Evolutionary conservation across 2,329 filamentous ascomycete species (phyloP).

Genomic region (Epichloe coenophiala): DNA sequence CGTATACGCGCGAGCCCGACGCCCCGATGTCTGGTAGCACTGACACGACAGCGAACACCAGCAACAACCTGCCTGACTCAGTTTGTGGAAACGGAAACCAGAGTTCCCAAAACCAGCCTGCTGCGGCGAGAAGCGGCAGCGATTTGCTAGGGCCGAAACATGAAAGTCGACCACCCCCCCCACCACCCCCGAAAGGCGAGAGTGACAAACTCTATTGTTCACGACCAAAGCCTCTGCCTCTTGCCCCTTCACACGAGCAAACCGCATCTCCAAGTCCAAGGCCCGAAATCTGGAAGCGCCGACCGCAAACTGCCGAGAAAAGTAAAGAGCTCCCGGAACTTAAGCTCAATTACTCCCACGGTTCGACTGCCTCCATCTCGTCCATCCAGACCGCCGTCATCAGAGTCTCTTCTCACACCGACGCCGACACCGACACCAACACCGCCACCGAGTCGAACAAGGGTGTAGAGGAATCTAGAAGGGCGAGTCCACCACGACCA

Average conservation of each 20-base stretch:
- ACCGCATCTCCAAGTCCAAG: slow-evolving; percentile 17
- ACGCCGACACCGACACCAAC: neutral
- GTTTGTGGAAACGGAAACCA: neutral
- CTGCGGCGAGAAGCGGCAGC: neutral
- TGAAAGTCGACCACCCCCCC: neutral
- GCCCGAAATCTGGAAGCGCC: slow-evolving; percentile 33
- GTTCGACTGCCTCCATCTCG: slow-evolving; percentile 29
- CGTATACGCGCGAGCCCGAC: slow-evolving; percentile 36
- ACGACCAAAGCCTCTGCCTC: slow-evolving; percentile 5
- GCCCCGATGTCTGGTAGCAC: slow-evolving; percentile 14
- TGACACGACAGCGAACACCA: slow-evolving; percentile 4
- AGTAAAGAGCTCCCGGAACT: slow-evolving; percentile 33
- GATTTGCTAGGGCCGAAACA: neutral
- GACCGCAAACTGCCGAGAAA: slow-evolving; percentile 35
- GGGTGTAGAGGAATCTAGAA: neutral
- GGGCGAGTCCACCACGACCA: slow-evolving; percentile 5
- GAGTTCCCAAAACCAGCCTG: neutral
- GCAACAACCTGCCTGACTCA: slow-evolving; percentile 1
- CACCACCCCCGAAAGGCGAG: slow-evolving; percentile 15
- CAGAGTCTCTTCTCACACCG: neutral
- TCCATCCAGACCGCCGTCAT: slow-evolving; percentile 5
- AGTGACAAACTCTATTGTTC: slow-evolving; percentile 5
- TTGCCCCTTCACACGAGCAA: slow-evolving; percentile 9
- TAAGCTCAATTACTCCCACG: slow-evolving; percentile 34
- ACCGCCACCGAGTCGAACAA: neutral